Evolutionary conservation across 2,329 filamentous ascomycete species (phyloP).

Genomic region (Tolypocladium pustulatum): DNA sequence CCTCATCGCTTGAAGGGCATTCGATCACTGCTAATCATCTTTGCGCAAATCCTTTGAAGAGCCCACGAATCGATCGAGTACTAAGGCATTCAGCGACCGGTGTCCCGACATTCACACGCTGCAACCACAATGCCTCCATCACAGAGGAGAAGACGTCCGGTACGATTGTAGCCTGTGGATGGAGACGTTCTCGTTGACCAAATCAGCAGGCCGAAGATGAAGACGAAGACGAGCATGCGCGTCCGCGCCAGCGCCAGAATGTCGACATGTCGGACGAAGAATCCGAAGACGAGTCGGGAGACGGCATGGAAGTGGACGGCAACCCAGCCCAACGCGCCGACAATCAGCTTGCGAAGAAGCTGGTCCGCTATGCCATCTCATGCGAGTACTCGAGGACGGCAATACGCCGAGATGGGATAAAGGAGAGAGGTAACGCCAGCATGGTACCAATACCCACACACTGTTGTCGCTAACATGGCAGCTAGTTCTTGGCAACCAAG

Average conservation of each 20-base stretch:
- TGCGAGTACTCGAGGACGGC: conserved; percentile 53
- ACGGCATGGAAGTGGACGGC: conserved; percentile 21
- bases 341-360: conserved; percentile 49
- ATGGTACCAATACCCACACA: accelerated
- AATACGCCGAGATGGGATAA: conserved; percentile 52
- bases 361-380: conserved; percentile 58
- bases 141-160: conserved; percentile 21
- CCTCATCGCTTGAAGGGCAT: neutral
- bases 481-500: conserved; percentile 59
- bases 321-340: conserved; percentile 28
- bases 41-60: neutral
- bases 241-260: conserved; percentile 20
- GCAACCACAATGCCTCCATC: conserved; percentile 19
- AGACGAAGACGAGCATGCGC: conserved; percentile 20
- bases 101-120: neutral
- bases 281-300: conserved; percentile 24
- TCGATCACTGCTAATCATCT: neutral
- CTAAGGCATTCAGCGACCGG: neutral
- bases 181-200: neutral
- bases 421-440: conserved; percentile 42
- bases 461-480: conserved; percentile 3
- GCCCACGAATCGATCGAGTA: neutral
- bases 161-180: conserved; percentile 5
- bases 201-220: conserved; percentile 14
- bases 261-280: conserved; percentile 19